Evolutionary conservation across 2,329 filamentous ascomycete genomes (phyloP), one percentile per base, ranked within the genome.

Genomic region (Claviceps quebecensis): DNA sequence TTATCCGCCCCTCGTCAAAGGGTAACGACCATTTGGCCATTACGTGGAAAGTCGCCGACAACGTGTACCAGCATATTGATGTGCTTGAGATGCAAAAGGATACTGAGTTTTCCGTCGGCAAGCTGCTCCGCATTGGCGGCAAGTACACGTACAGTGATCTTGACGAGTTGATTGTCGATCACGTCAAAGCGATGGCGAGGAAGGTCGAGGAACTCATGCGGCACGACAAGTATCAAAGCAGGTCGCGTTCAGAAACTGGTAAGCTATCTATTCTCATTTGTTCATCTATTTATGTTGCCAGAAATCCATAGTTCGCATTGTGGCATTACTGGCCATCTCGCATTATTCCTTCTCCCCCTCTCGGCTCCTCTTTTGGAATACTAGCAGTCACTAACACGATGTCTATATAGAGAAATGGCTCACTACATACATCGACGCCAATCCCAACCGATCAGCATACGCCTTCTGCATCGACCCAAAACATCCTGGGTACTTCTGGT

Each of bases 201-300:
- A 98, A 98, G 75, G 91, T 97, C 49, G 88, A 95, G 58, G 91
- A 98, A 73, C 83, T 98, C 74, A 93, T 88, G 76, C 80, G 84
- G 57, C 84, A 96, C 66, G 91, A 97, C 65, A 95, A 95, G 68
- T 98, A 86, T 73, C 88, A 95, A 69, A 80, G 80, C 56, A 83
- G 85, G 54, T 90, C 81, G 55, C 84, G 84, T 62, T 75, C 81
- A 55, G 86, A 93, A 61, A 86, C 89, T 56, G 90, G 91, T 95
- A 83, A 73, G 86, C 74, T 2, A 6, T 29, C 40, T 4, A 34
- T 34, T 34, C 4, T 34, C 29, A 34, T 34, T 4, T 34, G 29
- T 4, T 9, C 9, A 11, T 34, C 9, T 34, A 34, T 34, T n/a
- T n/a, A n/a, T 4, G 9, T 34, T 4, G 29, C 11, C 29, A 34